These are phyloP conservation scores for Russula foetens DNA, from an alignment of 768 basidiomycete genomes.

Conservation along the genomic window DNA sequence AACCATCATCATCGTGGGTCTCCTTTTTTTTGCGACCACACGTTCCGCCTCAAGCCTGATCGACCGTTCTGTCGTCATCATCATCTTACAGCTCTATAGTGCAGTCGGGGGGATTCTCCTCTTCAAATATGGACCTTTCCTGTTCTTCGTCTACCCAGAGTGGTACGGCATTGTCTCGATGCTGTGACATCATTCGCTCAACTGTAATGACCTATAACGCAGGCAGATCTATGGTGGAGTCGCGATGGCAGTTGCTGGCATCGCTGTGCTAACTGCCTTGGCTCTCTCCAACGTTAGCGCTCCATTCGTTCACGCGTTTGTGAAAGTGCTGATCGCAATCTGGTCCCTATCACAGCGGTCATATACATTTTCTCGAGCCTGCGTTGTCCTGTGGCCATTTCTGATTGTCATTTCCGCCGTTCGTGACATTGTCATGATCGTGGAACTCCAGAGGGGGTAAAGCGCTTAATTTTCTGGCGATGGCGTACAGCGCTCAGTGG, in stretches of 20 bases:
- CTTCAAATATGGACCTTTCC: constrained; percentile 49
- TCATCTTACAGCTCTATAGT: constrained; percentile 47
- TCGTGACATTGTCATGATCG: constrained; percentile 65
- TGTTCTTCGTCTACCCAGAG: constrained; percentile 60
- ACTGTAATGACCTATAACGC: not conserved
- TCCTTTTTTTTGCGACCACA: not conserved
- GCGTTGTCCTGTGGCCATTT: constrained; percentile 65
- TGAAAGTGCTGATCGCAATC: constrained; percentile 16
- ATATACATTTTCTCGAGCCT: constrained; percentile 56
- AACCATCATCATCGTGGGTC: constrained; percentile 48
- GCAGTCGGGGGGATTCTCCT: constrained; percentile 58
- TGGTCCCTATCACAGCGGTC: constrained; percentile 42
- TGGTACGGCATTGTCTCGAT: constrained; percentile 34
- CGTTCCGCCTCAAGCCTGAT: constrained; percentile 3
- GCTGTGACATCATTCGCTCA: not conserved
- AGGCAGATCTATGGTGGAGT: constrained; percentile 70
- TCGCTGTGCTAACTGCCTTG: constrained; percentile 45
- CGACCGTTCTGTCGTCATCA: not conserved
- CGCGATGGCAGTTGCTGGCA: constrained; percentile 42
- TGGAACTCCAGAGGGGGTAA: constrained; percentile 62
- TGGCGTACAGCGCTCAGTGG: constrained; percentile 1
- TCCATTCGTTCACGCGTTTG: constrained; percentile 18
- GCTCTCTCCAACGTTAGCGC: constrained; percentile 52
- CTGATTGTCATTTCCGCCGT: constrained; percentile 55
- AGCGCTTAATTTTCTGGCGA: constrained; percentile 27